Percentiles rank a stretch among this genome's conserved stretches.
These are phyloP conservation scores for Arthroderma sp. DNA, from an alignment of 2,329 filamentous ascomycete genomes.

Conservation along the genomic window DNA sequence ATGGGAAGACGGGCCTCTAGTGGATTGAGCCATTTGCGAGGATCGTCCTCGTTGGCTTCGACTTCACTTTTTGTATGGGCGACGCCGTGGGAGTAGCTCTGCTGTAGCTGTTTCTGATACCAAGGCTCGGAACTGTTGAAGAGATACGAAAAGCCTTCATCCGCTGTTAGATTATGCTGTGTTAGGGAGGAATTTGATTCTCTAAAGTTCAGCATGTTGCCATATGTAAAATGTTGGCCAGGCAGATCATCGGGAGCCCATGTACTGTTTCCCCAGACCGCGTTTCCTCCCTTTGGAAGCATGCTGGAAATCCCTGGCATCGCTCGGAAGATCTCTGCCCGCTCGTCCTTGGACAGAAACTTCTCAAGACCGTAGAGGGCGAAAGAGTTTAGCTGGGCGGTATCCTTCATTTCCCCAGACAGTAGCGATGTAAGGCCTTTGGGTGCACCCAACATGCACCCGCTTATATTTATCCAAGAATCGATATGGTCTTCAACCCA, in stretches of 20 bases:
- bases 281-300: slow-evolving; percentile 85
- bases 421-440: slow-evolving; percentile 84
- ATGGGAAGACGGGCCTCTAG: slow-evolving; percentile 80
- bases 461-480: slow-evolving; percentile 95
- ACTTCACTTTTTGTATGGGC: slow-evolving; percentile 70
- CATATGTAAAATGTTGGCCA: slow-evolving; percentile 59
- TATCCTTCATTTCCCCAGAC: slow-evolving; percentile 97
- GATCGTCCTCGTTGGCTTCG: slow-evolving; percentile 63
- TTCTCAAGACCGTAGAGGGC: slow-evolving; percentile 95
- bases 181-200: slow-evolving; percentile 49
- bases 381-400: slow-evolving; percentile 88
- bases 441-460: slow-evolving; percentile 89
- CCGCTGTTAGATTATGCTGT: slow-evolving; percentile 63
- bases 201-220: slow-evolving; percentile 75
- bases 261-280: slow-evolving; percentile 81
- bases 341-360: slow-evolving; percentile 79
- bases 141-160: slow-evolving; percentile 64
- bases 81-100: slow-evolving; percentile 76
- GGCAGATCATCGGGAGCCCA: slow-evolving; percentile 80
- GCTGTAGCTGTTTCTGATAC: slow-evolving; percentile 62
- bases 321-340: slow-evolving; percentile 83
- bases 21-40: slow-evolving; percentile 85
- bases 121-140: slow-evolving; percentile 67
- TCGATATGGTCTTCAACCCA: slow-evolving; percentile 90
- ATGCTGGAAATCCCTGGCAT: slow-evolving; percentile 97